These are phyloP conservation scores for Xanthoconium stramineum DNA, from an alignment of 768 basidiomycete genomes.

Conservation along the genomic window DNA sequence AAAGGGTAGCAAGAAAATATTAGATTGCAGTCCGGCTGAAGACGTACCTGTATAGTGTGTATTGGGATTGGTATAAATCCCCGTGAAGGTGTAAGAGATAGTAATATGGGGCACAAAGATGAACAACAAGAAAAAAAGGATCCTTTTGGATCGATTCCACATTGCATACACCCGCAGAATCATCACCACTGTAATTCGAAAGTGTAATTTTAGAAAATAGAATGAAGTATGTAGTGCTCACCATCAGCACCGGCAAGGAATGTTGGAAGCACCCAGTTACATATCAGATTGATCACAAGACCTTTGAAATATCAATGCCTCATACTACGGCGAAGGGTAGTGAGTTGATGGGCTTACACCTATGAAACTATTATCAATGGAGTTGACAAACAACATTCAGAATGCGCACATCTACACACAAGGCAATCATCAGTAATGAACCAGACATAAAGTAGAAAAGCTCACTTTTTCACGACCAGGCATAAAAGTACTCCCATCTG, in stretches of 20 bases:
- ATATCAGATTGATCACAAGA: background rate
- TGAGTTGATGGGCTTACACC: conserved; percentile 4
- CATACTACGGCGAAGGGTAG: no score
- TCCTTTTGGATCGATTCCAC: conserved; percentile 9
- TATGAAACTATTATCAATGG: background rate
- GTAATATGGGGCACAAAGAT: background rate
- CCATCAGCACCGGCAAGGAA: conserved; percentile 11
- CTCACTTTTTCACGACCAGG: background rate
- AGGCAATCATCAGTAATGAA: background rate
- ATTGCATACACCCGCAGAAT: conserved; percentile 15
- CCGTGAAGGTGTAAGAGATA: background rate
- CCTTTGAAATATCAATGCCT: background rate
- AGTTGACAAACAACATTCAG: no score
- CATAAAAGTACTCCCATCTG: no score
- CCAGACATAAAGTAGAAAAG: background rate
- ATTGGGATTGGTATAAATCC: conserved; percentile 4
- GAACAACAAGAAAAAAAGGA: conserved; percentile 1
- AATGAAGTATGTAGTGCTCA: background rate
- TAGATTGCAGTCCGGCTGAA: background rate
- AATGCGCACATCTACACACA: conserved; percentile 1
- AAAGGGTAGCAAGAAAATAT: background rate
- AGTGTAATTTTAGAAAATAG: background rate
- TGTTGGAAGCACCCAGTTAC: background rate
- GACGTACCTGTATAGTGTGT: conserved; percentile 4
- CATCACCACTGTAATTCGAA: conserved; percentile 9